Base-by-base conservation (phyloP, 2,329 filamentous ascomycete species). In the Penicillium polonicum region DNA sequence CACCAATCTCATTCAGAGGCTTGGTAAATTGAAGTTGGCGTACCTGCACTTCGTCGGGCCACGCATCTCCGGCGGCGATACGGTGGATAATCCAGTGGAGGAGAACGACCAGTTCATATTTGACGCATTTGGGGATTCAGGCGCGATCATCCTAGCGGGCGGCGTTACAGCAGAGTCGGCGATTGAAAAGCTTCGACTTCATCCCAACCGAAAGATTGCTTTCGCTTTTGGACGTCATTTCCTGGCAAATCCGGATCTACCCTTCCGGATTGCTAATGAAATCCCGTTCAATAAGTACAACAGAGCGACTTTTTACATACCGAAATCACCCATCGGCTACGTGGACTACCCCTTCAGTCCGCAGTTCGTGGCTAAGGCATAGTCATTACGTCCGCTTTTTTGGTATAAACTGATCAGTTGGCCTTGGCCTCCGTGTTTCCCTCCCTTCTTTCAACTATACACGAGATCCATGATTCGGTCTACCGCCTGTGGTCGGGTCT, bases 1-100 rank as follows among this genome's bases (percentile, higher is more conserved):
- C 8, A 81, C 73, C 69, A 83, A 83, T 0, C 73, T 87, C 2
- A 77, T 78, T 31, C 80, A 77, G 25, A 82, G 83, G 0, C 84
- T 80, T 48, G 80, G 78, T 56, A 71, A 76, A 27, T 68, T 85
- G 2, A 76, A 80, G 1, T 73, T 89, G 17, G 80, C 84, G 0
- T 88, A 85, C 65, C 67, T 89, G 1, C 85, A 88, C 67, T 58
- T 88, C 0, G 73, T 88, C 7, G 84, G 88, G 64, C 79, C 83
- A 0, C 79, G 84, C 0, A 73, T 85, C 9, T 36, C 41, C 9
- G 42, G 42, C 10, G 9, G 36, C 17, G 17, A 38, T 10, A 38
- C 36, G 6, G 36, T 38, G 9, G 36, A 38, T 7, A 17, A 38
- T 19, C n/a, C 36, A 19, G 36, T 38, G 17, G 36, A 38, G n/a